Conservation (phyloP, 2,329 filamentous ascomycete species). For the Ophiocordyceps robertsii region DNA sequence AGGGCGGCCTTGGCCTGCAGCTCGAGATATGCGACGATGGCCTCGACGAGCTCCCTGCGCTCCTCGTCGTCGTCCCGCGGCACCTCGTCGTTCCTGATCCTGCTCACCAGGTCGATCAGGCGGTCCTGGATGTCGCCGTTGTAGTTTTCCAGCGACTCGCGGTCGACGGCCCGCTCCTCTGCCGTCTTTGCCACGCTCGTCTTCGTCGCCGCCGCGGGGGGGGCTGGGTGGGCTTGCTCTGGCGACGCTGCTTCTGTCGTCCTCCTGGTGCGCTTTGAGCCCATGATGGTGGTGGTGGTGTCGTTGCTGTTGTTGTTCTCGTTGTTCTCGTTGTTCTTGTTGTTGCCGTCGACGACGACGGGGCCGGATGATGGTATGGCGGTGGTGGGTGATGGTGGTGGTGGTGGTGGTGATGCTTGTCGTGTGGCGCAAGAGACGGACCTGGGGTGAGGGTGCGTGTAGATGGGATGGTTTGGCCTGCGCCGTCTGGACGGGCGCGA, state of each 20-base stretch:
- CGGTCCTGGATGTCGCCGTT: slow-evolving; percentile 1
- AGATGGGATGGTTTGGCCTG: too few species aligned
- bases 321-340: too few species aligned
- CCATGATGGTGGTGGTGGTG: not conserved
- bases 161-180: slow-evolving; percentile 2
- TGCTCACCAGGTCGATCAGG: not conserved
- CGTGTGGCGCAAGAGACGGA: too few species aligned
- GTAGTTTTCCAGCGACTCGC: not conserved
- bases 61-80: not conserved
- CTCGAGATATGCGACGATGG: not conserved
- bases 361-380: too few species aligned
- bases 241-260: too few species aligned
- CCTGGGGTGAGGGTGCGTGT: too few species aligned
- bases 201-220: too few species aligned
- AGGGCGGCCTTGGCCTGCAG: slow-evolving; percentile 9
- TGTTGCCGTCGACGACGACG: not conserved
- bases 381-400: too few species aligned
- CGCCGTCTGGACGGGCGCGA: too few species aligned
- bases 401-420: too few species aligned
- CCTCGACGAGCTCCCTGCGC: not conserved
- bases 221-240: too few species aligned
- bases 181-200: slow-evolving; percentile 2
- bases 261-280: not conserved
- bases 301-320: not conserved
- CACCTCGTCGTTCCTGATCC: not conserved